These are phyloP conservation scores for Emmonsiellopsis sp. DNA, from an alignment of 2,329 filamentous ascomycete genomes.

Conservation along the genomic window DNA sequence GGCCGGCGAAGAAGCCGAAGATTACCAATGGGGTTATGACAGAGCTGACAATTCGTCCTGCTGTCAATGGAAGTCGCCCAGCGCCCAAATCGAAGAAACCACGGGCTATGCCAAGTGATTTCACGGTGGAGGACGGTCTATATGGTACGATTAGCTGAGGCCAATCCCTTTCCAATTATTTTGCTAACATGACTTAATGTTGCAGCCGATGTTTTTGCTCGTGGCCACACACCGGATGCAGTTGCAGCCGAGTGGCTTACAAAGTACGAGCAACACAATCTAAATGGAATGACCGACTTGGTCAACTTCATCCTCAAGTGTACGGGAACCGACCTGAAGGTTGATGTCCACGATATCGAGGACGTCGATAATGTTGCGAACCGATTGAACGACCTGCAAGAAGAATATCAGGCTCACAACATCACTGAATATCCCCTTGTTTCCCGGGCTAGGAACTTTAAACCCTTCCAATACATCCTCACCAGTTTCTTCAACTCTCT, in stretches of 20 bases:
- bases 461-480: constrained; percentile 68
- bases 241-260: constrained; percentile 51
- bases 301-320: constrained; percentile 56
- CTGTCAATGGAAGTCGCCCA: constrained; percentile 36
- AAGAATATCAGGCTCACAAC: constrained; percentile 72
- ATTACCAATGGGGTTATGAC: constrained; percentile 39
- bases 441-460: constrained; percentile 65
- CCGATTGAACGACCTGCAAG: constrained; percentile 74
- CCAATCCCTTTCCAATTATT: neutral
- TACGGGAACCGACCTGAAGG: constrained; percentile 69
- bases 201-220: constrained; percentile 51
- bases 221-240: constrained; percentile 45
- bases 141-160: constrained; percentile 39
- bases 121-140: constrained; percentile 46
- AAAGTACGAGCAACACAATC: constrained; percentile 47
- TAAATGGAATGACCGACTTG: constrained; percentile 47
- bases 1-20: constrained; percentile 47
- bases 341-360: constrained; percentile 74
- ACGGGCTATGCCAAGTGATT: constrained; percentile 43
- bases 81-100: constrained; percentile 41
- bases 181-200: constrained; percentile 17
- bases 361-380: constrained; percentile 81
- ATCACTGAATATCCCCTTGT: constrained; percentile 89
- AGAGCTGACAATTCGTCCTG: constrained; percentile 48
- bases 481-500: constrained; percentile 71